Percentiles rank a stretch among this genome's conserved stretches.
Evolutionary conservation across 1,284 basidiomycete genomes (phyloP).

Genomic region (Erythrobasidium hasegawianum): DNA sequence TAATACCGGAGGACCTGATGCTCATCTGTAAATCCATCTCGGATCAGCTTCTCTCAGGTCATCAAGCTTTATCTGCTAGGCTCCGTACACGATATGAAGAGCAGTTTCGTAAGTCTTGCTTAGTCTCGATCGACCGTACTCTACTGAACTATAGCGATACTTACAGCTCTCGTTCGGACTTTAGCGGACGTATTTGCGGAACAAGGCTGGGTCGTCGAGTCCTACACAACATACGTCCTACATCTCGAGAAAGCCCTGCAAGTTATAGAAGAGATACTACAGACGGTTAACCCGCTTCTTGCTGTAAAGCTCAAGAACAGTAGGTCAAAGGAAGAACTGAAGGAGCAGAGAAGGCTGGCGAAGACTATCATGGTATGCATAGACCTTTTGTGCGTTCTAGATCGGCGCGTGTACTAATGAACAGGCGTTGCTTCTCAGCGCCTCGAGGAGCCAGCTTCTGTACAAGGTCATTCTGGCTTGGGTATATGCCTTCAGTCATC

Average conservation of each 20-base stretch:
- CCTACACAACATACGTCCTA: constrained; percentile 85
- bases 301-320: constrained; percentile 59
- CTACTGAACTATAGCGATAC: constrained; percentile 32
- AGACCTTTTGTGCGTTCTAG: neutral
- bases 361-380: constrained; percentile 56
- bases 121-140: constrained; percentile 15
- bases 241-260: constrained; percentile 84
- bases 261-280: constrained; percentile 75
- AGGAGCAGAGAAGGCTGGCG: constrained; percentile 61
- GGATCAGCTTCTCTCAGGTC: constrained; percentile 77
- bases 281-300: constrained; percentile 52
- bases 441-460: constrained; percentile 72
- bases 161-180: constrained; percentile 68
- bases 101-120: constrained; percentile 57
- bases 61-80: constrained; percentile 72
- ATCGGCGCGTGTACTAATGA: too few species aligned
- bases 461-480: constrained; percentile 86
- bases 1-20: constrained; percentile 77
- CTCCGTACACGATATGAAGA: constrained; percentile 83
- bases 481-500: constrained; percentile 92
- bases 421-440: constrained; percentile 49
- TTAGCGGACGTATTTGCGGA: constrained; percentile 89
- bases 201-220: constrained; percentile 84
- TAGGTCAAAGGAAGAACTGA: constrained; percentile 66
- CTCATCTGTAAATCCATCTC: constrained; percentile 79